These are phyloP conservation scores for Hemisphaericaspora xylofermentans DNA, from an alignment of 1,139 yeast species.

Conservation along the genomic window DNA sequence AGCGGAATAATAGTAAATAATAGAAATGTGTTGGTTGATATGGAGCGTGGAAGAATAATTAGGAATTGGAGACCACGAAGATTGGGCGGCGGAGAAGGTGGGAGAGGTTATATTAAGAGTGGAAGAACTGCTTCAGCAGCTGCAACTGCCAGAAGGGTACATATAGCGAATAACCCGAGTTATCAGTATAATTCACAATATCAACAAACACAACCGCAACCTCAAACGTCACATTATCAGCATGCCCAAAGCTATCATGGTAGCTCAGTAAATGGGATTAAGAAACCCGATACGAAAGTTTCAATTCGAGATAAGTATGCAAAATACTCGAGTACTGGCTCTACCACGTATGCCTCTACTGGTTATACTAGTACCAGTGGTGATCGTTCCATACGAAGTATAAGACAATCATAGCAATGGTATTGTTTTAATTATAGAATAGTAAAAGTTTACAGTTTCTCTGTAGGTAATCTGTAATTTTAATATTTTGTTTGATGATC, in stretches of 20 bases:
- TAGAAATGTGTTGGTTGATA: constrained; percentile 70
- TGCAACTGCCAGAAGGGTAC: constrained; percentile 42
- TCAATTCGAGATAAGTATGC: constrained; percentile 36
- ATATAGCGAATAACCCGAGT: constrained; percentile 18
- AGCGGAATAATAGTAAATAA: constrained; percentile 37
- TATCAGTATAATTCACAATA: constrained; percentile 1
- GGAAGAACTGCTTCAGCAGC: constrained; percentile 50
- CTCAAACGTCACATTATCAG: not conserved
- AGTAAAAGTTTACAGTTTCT: not conserved
- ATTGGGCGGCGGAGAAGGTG: constrained; percentile 68
- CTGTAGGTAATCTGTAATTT: not conserved
- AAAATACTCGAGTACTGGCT: constrained; percentile 21
- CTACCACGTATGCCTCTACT: constrained; percentile 1
- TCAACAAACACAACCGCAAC: not conserved
- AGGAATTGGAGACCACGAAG: constrained; percentile 81
- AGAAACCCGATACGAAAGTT: constrained; percentile 9
- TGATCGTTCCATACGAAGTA: constrained; percentile 25
- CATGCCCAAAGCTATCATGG: constrained; percentile 1
- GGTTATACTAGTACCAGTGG: constrained; percentile 7
- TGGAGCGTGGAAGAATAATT: constrained; percentile 77
- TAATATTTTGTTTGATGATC: too few relatives aligned
- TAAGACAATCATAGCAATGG: constrained; percentile 16
- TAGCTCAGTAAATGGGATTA: not conserved
- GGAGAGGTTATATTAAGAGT: constrained; percentile 49
- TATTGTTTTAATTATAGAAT: not conserved